phyloP scores from a whole-genome alignment of 179 eudicot genomes.

The Gypsophila paniculata region DNA sequence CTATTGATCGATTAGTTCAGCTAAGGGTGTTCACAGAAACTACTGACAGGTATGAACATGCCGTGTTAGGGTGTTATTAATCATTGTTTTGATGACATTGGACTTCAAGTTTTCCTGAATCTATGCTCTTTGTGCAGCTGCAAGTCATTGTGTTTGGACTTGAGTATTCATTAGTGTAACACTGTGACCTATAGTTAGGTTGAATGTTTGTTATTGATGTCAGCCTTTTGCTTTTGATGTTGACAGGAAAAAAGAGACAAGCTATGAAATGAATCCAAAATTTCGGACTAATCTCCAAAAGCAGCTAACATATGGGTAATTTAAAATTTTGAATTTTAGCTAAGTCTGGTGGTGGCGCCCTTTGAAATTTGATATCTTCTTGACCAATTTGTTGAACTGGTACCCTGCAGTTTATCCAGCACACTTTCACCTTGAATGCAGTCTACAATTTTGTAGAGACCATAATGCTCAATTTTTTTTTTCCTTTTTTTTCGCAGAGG shows the following conservation, averaged over 20 bases:
- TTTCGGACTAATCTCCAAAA: constrained; percentile 79
- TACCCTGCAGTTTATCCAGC: background rate
- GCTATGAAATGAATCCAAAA: constrained; percentile 58
- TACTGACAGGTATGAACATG: constrained; percentile 58
- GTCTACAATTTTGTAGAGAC: background rate
- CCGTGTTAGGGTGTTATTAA: background rate
- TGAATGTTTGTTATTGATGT: background rate
- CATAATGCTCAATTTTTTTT: background rate
- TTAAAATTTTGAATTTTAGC: constrained; percentile 5
- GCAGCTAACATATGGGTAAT: constrained; percentile 78
- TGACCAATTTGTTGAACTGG: background rate
- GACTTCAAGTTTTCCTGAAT: background rate
- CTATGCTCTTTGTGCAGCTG: background rate
- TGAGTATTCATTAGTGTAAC: background rate
- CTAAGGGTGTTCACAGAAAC: constrained; percentile 65
- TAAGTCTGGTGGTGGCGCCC: background rate
- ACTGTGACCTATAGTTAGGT: no score
- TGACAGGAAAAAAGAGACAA: constrained; percentile 75
- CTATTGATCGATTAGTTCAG: constrained; percentile 81
- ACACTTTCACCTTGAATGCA: background rate
- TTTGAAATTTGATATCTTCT: background rate
- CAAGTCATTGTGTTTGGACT: constrained; percentile 5
- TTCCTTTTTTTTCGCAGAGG: background rate
- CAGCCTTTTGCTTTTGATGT: constrained; percentile 1
- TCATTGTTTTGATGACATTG: background rate